phyloP scores from a whole-genome alignment of 768 basidiomycete species.

The Panus rudis region DNA sequence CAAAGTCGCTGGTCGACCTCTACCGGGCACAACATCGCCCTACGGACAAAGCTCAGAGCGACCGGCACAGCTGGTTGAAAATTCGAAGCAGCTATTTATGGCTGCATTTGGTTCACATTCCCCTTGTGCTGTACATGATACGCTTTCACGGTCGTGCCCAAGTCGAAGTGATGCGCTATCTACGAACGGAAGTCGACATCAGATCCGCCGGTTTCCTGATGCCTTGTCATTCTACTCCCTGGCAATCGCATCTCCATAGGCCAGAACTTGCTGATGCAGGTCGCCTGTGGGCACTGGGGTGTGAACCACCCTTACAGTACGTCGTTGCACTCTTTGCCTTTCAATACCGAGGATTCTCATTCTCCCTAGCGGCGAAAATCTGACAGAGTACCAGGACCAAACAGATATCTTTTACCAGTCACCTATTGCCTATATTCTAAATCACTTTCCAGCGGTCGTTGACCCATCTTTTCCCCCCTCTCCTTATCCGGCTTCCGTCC shows the following conservation, averaged over 20 bases:
- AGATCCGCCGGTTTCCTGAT: constrained; percentile 71
- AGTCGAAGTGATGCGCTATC: constrained; percentile 62
- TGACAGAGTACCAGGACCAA: constrained; percentile 66
- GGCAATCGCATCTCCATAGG: constrained; percentile 81
- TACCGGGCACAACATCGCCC: constrained; percentile 14
- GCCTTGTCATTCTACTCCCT: constrained; percentile 97
- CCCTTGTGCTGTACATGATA: constrained; percentile 62
- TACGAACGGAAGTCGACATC: constrained; percentile 53
- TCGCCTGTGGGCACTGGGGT: constrained; percentile 78
- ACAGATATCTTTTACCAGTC: constrained; percentile 73
- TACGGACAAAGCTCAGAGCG: not conserved
- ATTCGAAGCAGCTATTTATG: constrained; percentile 30
- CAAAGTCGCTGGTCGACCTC: constrained; percentile 58
- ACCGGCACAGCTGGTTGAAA: constrained; percentile 20
- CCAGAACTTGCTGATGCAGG: constrained; percentile 47
- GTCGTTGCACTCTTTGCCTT: constrained; percentile 22
- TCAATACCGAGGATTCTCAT: constrained; percentile 8
- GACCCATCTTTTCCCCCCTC: constrained; percentile 61
- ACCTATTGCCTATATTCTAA: constrained; percentile 57
- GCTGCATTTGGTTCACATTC: constrained; percentile 48
- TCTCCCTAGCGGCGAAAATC: constrained; percentile 42
- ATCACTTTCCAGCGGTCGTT: constrained; percentile 61
- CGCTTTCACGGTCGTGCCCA: constrained; percentile 76
- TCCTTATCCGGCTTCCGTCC: constrained; percentile 42
- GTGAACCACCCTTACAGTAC: constrained; percentile 87